Evolutionary conservation across 805 yeast species (phyloP), one percentile per base, ranked within the genome.

Genomic region (Wickerhamomyces tratensis): DNA sequence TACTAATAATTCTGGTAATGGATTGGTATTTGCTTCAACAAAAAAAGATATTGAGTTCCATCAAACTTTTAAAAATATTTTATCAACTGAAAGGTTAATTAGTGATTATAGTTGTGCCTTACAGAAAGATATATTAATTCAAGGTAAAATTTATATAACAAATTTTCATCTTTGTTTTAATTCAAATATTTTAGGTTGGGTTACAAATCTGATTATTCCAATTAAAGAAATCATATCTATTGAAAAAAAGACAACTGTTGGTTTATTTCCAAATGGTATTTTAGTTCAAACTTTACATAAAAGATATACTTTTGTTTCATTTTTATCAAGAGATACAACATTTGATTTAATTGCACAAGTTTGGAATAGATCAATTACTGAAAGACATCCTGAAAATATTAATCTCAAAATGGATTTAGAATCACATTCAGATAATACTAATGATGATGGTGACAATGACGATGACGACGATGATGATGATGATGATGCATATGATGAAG

Each of bases 181-280:
- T 48, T 77, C 86, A 1, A 81, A 79, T 49, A 72, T 82, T 38
- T 64, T 82, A 43, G 87, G 87, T 0, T 72, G 81, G 70, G 78
- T 77, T 1, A 81, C 86, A 2, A 73, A 74, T 46, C 54, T 79
- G 15, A 55, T 69, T 4, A 69, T 82, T 6, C 77, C 85, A 3
- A 65, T 79, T 41, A 72, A 67, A 42, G 85, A 82, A 49, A 76
- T 82, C 25, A 69, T 79, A 30, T 77, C 75, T 48, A 68, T 82
- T 20, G 82, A 78, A 47, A 82, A 81, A 57, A 76, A 71, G 55
- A 69, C 75, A 13, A 81, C 87, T 0, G 83, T 80, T 0, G 79
- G 77, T 0, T 64, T 82, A 13, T 79, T 82, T 46, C 87, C 87
- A 6, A 82, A 82, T 53, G 86, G 84, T 1, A 72, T 82, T 47